Base-by-base conservation (phyloP, 495 filamentous ascomycete genomes). In the Entonaema liquescens region DNA sequence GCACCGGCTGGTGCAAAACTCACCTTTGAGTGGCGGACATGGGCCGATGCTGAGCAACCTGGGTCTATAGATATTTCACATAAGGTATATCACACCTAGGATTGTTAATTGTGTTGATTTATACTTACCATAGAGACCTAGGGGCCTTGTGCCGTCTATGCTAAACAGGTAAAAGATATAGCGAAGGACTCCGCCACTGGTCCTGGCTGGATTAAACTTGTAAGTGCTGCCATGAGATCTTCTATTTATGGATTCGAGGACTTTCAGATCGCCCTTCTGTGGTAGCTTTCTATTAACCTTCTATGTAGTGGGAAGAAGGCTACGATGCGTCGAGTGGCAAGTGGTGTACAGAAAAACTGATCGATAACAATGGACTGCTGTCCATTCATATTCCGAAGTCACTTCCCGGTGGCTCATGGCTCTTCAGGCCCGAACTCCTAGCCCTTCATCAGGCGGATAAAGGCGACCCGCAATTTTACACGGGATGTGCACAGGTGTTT, bases 131-230 rank as follows among this genome's bases (percentile, higher is more conserved):
- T 49, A 33, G 6, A 25, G 23, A 29, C 2, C 17, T 21, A 70
- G 74, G 75, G 87, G 1, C 89, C 92, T 47, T 91, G 89, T 66
- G 85, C 90, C 11, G 84, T 93, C 25, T 93, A 94, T 77, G 84
- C 93, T 78, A 93, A 93, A 79, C 73, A 83, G 31, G 83, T 91
- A 4, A 75, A 76, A 53, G 76, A 86, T 58, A 76, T 80, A 40
- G 74, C 82, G 2, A 77, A 76, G 17, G 80, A 79, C 12, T 40
- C 68, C 6, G 84, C 83, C 29, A 75, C 81, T 28, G 91, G 92
- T 4, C 77, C 78, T 62, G 91, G 92, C 21, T 95, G 92, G 92
- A 92, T 95, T 83, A 94, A 93, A 82, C 88, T 95, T 13, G 70
- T 72, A 58, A 68, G 70, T 47, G 29, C n/a, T 35, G 8, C 23